Conservation (phyloP, 2,329 filamentous ascomycete genomes). For the Zarea fungicola region DNA sequence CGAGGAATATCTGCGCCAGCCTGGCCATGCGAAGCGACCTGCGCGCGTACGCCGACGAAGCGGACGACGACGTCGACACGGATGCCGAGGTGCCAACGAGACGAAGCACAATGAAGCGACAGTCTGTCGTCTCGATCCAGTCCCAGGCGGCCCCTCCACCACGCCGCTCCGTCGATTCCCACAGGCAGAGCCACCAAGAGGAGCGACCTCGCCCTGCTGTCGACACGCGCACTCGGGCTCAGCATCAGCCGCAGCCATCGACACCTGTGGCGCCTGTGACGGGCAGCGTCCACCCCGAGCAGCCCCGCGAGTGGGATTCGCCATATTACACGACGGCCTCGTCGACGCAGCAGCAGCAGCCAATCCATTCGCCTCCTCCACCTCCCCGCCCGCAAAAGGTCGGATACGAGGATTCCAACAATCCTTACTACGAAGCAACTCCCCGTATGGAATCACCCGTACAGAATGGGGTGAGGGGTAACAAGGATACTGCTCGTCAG, state of each 20-base stretch:
- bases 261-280: slow-evolving; percentile 5
- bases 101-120: slow-evolving; percentile 11
- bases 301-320: slow-evolving; percentile 24
- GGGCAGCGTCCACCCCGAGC: slow-evolving; percentile 1
- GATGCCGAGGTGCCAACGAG: slow-evolving; percentile 26
- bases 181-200: slow-evolving; percentile 19
- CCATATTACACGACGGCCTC: slow-evolving; percentile 22
- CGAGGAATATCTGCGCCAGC: slow-evolving; percentile 35
- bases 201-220: slow-evolving; percentile 19
- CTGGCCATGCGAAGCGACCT: slow-evolving; percentile 49
- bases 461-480: slow-evolving; percentile 12
- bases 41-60: slow-evolving; percentile 34
- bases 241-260: slow-evolving; percentile 18
- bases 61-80: slow-evolving; percentile 25
- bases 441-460: no score
- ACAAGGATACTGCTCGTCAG: slow-evolving; percentile 10
- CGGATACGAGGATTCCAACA: slow-evolving; percentile 29
- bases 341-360: slow-evolving; percentile 13
- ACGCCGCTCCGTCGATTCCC: slow-evolving; percentile 16
- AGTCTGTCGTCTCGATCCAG: slow-evolving; percentile 11
- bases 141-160: slow-evolving; percentile 6
- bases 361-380: slow-evolving; percentile 27
- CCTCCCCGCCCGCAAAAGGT: slow-evolving; percentile 34
- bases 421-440: slow-evolving; percentile 27
- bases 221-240: slow-evolving; percentile 13